phyloP scores from a whole-genome alignment of 2,329 filamentous ascomycete species.

The Sclerotinia spermophila region DNA sequence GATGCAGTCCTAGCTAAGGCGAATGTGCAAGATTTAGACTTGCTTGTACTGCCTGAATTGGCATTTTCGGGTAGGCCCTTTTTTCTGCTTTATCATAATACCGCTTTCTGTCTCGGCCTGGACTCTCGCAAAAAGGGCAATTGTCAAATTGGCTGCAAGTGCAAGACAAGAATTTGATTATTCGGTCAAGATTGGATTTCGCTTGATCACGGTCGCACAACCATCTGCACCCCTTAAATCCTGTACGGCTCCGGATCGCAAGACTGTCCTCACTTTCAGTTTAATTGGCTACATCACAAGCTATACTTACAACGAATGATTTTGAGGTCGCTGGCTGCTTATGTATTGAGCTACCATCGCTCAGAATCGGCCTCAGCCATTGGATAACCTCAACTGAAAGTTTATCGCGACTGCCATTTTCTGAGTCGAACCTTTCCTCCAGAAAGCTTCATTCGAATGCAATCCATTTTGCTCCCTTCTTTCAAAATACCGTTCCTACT shows the following conservation, averaged over 20 bases:
- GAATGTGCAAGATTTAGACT: constrained; percentile 54
- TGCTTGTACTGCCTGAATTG: constrained; percentile 72
- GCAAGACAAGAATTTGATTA: neutral
- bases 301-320: too few relatives aligned
- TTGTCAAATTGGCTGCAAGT: neutral
- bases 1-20: constrained; percentile 59
- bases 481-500: too few relatives aligned
- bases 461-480: too few relatives aligned
- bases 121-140: too few relatives aligned
- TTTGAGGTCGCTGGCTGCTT: too few relatives aligned
- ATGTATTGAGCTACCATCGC: too few relatives aligned
- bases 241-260: neutral
- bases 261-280: neutral
- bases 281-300: too few relatives aligned
- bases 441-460: too few relatives aligned
- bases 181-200: neutral
- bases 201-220: constrained; percentile 15
- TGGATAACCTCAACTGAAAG: too few relatives aligned
- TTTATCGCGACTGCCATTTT: too few relatives aligned
- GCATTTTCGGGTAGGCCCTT: constrained; percentile 61
- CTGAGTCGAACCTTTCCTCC: too few relatives aligned
- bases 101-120: neutral
- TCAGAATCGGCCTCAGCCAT: too few relatives aligned
- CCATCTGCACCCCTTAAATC: neutral
- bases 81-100: neutral